Evolutionary conservation across 2,329 filamentous ascomycete genomes (phyloP).

Genomic region (Diaporthe helianthi): DNA sequence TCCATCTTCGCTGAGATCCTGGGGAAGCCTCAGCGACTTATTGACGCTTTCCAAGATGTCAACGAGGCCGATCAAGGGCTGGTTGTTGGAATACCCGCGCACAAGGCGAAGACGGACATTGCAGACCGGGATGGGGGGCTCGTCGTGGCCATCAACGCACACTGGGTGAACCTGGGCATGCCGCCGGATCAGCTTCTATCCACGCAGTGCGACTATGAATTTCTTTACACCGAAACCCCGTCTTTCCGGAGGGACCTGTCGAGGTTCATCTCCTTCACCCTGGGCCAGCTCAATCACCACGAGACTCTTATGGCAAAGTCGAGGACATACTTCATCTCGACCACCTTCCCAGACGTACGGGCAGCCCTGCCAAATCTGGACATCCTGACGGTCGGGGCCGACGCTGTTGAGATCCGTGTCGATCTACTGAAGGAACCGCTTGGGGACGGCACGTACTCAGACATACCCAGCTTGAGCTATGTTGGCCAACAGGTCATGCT

Average conservation of each 20-base stretch:
- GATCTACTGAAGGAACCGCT: slow-evolving; percentile 79
- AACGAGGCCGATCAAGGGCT: slow-evolving; percentile 62
- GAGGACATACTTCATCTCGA: slow-evolving; percentile 85
- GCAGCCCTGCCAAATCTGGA: slow-evolving; percentile 84
- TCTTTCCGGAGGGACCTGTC: slow-evolving; percentile 79
- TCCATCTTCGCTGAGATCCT: slow-evolving; percentile 79
- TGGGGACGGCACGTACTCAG: slow-evolving; percentile 64
- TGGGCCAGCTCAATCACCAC: slow-evolving; percentile 82
- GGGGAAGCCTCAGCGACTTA: slow-evolving; percentile 73
- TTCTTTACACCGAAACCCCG: slow-evolving; percentile 76
- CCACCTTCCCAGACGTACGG: slow-evolving; percentile 85
- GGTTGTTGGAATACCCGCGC: slow-evolving; percentile 71
- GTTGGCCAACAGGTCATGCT: slow-evolving; percentile 88
- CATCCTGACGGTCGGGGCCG: slow-evolving; percentile 84
- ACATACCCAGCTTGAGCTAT: slow-evolving; percentile 80
- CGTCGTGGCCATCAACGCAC: slow-evolving; percentile 76
- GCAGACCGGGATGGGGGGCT: slow-evolving; percentile 62
- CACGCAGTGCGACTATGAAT: slow-evolving; percentile 81
- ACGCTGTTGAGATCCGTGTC: slow-evolving; percentile 84
- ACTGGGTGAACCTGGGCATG: slow-evolving; percentile 75
- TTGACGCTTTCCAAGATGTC: slow-evolving; percentile 61
- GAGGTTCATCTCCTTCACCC: slow-evolving; percentile 78
- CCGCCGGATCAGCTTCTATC: slow-evolving; percentile 72
- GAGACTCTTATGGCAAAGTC: slow-evolving; percentile 78
- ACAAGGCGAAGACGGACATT: slow-evolving; percentile 64